phyloP scores from a whole-genome alignment of 371 early-diverging fungal species.

The Apophysomyces ossiformis region DNA sequence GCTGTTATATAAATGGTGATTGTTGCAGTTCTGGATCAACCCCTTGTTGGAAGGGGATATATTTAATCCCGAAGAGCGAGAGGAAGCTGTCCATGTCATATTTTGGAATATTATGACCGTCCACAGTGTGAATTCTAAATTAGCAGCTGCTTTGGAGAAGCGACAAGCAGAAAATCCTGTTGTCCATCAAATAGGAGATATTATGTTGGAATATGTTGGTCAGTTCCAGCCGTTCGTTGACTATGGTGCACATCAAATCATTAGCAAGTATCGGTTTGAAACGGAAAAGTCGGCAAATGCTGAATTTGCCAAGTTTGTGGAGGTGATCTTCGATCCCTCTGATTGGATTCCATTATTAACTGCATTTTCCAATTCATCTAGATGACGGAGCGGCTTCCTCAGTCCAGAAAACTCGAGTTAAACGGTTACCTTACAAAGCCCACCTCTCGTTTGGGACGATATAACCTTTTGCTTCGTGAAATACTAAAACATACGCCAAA shows the following conservation, averaged over 20 bases:
- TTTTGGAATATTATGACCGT: constrained; percentile 86
- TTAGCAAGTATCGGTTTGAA: constrained; percentile 83
- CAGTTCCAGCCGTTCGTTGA: constrained; percentile 82
- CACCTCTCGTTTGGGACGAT: constrained; percentile 88
- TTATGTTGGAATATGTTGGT: constrained; percentile 74
- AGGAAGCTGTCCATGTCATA: constrained; percentile 71
- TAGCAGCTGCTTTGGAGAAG: constrained; percentile 66
- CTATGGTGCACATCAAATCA: constrained; percentile 89
- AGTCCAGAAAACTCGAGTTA: constrained; percentile 80
- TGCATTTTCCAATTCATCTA: constrained; percentile 19
- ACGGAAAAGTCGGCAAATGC: constrained; percentile 73
- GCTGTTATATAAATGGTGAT: not conserved
- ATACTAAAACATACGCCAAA: constrained; percentile 86
- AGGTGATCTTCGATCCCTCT: constrained; percentile 36
- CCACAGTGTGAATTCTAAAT: constrained; percentile 65
- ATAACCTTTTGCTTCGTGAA: constrained; percentile 83
- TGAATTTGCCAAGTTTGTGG: constrained; percentile 75
- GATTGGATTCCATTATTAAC: not conserved
- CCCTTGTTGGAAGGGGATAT: constrained; percentile 71
- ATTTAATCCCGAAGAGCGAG: constrained; percentile 60
- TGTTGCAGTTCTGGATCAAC: constrained; percentile 67
- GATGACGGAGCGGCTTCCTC: constrained; percentile 74
- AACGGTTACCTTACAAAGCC: constrained; percentile 86
- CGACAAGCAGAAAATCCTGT: constrained; percentile 76
- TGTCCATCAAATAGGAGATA: constrained; percentile 85